phyloP scores from a whole-genome alignment of 2,329 filamentous ascomycete species.

The Orbilia javanica region DNA sequence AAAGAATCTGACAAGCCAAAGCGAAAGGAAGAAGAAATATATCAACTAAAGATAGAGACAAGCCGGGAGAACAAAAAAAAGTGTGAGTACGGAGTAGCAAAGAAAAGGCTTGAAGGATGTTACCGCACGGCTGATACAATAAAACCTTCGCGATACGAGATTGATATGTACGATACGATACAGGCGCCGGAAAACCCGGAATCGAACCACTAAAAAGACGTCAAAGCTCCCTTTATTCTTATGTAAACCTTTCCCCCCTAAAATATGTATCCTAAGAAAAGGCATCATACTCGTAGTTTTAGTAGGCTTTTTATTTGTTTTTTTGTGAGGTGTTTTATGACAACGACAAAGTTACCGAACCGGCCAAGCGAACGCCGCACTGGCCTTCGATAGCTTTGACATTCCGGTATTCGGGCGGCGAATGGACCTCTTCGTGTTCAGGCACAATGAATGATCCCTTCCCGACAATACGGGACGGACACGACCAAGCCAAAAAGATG shows the following conservation, averaged over 20 bases:
- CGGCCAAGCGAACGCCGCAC: slow-evolving; percentile 16
- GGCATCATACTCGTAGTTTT: neutral
- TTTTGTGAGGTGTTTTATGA: slow-evolving; percentile 18
- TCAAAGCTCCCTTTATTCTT: slow-evolving; percentile 17
- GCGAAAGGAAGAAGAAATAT: slow-evolving; percentile 20
- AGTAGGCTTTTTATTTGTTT: neutral
- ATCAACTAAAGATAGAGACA: slow-evolving; percentile 18
- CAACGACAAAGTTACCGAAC: neutral
- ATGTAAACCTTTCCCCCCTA: neutral
- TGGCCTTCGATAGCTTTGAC: slow-evolving; percentile 2
- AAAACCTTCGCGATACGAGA: slow-evolving; percentile 14
- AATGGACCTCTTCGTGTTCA: slow-evolving; percentile 10
- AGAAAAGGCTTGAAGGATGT: slow-evolving; percentile 16
- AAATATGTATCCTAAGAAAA: neutral
- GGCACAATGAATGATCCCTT: neutral
- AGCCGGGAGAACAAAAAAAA: slow-evolving; percentile 2
- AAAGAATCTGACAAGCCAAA: neutral
- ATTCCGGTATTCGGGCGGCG: slow-evolving; percentile 13
- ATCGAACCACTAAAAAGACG: slow-evolving; percentile 1
- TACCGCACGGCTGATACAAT: slow-evolving; percentile 22
- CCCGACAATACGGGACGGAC: slow-evolving; percentile 9
- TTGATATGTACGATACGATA: slow-evolving; percentile 17
- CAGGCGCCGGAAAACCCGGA: slow-evolving; percentile 19
- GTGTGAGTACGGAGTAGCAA: neutral
- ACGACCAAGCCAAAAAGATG: neutral